These are phyloP conservation scores for Pezicula carpinea DNA, from an alignment of 2,329 filamentous ascomycete species.

Conservation along the genomic window DNA sequence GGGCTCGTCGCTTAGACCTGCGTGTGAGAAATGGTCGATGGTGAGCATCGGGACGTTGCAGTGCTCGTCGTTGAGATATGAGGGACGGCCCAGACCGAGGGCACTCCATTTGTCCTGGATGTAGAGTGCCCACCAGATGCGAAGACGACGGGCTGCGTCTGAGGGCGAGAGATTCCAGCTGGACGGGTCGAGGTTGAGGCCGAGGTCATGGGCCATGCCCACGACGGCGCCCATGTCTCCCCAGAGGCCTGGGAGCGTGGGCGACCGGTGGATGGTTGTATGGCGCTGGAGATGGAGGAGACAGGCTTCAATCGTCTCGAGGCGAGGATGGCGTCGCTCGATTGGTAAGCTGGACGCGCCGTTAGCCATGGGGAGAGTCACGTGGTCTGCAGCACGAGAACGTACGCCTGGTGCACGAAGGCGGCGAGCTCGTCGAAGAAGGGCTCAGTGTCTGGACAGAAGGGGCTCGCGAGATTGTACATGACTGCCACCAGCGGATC, in stretches of 20 bases:
- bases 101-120: slow-evolving; percentile 62
- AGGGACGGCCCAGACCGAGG: slow-evolving; percentile 51
- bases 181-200: slow-evolving; percentile 24
- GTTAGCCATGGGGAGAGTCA: slow-evolving; percentile 1
- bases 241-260: slow-evolving; percentile 12
- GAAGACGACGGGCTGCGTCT: slow-evolving; percentile 37
- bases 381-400: background rate
- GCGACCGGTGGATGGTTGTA: slow-evolving; percentile 8
- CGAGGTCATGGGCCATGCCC: slow-evolving; percentile 25
- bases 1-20: slow-evolving; percentile 26
- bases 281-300: slow-evolving; percentile 18
- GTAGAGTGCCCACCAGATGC: slow-evolving; percentile 60
- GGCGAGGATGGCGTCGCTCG: slow-evolving; percentile 16
- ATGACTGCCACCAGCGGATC: slow-evolving; percentile 19
- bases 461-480: slow-evolving; percentile 20
- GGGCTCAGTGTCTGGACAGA: slow-evolving; percentile 15
- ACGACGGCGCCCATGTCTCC: slow-evolving; percentile 14
- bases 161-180: slow-evolving; percentile 23
- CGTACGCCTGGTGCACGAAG: slow-evolving; percentile 18
- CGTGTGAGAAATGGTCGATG: slow-evolving; percentile 30
- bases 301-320: slow-evolving; percentile 22
- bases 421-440: slow-evolving; percentile 11
- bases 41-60: slow-evolving; percentile 38
- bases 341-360: slow-evolving; percentile 15
- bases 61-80: slow-evolving; percentile 28